Evolutionary conservation across 1,284 basidiomycete genomes (phyloP), one percentile per base, ranked within the genome.

Genomic region (Ustilago xerochloae): DNA sequence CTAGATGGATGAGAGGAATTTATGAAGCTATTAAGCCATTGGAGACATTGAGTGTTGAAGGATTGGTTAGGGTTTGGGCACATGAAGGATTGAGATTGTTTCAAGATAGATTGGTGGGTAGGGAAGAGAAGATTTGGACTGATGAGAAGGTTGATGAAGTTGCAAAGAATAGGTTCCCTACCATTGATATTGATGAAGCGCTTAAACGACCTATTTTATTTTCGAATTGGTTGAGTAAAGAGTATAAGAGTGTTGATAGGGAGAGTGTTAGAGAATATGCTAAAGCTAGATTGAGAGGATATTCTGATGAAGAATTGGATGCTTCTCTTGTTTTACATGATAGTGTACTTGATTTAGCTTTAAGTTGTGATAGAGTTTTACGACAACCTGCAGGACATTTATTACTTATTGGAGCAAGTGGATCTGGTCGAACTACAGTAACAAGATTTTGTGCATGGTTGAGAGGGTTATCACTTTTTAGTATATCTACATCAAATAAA

Each of bases 371-470:
- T 85, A 92, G 97, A 80, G 97, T 99, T n/a, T 96, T 99, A 90
- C 90, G 96, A 22, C 97, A 99, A 86, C 88, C 97, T 5, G 96
- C 98, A 84, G 97, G 97, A 0, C 97, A 99, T 87, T 84, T 99
- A 43, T 87, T 99, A 20, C 88, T 99, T 48, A 99, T 99, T 79
- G 97, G 97, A 85, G 94, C 99, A 70, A 95, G 93, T 77, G 97
- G 97, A 45, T 94, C 93, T 83, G 97, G 97, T 69, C 97, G 99
- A 92, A 99, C 97, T 1, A 99, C 96, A 0, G 87, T 99, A 1
- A 97, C 97, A 29, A 91, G 97, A 57, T 99, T 99, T 85, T 97
- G 99, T 41, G 97, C 97, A 0, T 99, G 97, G 97, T 94, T 99
- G 91, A 97, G 99, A 79, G 97, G 97, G 43, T 87, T 99, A 46